These are phyloP conservation scores for Starmerella bacillaris DNA, from an alignment of 805 yeast species.

Conservation along the genomic window DNA sequence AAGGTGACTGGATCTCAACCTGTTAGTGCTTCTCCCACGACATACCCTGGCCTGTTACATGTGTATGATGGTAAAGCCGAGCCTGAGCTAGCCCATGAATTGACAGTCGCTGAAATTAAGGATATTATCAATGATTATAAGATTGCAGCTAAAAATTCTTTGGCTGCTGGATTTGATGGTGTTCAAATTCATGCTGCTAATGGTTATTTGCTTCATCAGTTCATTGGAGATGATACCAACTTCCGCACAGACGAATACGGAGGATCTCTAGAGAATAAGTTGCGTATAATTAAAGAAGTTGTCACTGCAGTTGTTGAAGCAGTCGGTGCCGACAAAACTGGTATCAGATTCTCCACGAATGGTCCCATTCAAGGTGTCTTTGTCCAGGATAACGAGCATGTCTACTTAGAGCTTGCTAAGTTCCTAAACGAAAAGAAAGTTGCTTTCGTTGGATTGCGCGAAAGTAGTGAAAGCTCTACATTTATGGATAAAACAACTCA, in stretches of 20 bases:
- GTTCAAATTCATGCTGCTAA: slow-evolving; percentile 51
- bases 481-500: slow-evolving; percentile 8
- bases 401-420: slow-evolving; percentile 19
- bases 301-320: slow-evolving; percentile 34
- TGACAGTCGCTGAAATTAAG: slow-evolving; percentile 30
- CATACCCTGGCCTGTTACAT: slow-evolving; percentile 2
- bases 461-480: slow-evolving; percentile 26
- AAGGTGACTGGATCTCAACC: slow-evolving; percentile 9
- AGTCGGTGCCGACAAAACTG: slow-evolving; percentile 35
- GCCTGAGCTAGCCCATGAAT: slow-evolving; percentile 20
- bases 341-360: slow-evolving; percentile 26
- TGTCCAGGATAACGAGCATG: slow-evolving; percentile 19
- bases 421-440: slow-evolving; percentile 25
- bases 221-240: slow-evolving; percentile 31
- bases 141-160: slow-evolving; percentile 35
- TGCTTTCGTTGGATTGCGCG: slow-evolving; percentile 30
- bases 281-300: slow-evolving; percentile 32
- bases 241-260: slow-evolving; percentile 45
- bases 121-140: slow-evolving; percentile 30
- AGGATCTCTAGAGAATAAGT: slow-evolving; percentile 42
- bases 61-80: slow-evolving; percentile 13
- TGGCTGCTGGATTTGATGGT: slow-evolving; percentile 41
- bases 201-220: slow-evolving; percentile 37
- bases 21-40: slow-evolving; percentile 7
- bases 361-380: slow-evolving; percentile 18